Base-by-base conservation (phyloP, 768 basidiomycete species). In the Termitomyces sp. region DNA sequence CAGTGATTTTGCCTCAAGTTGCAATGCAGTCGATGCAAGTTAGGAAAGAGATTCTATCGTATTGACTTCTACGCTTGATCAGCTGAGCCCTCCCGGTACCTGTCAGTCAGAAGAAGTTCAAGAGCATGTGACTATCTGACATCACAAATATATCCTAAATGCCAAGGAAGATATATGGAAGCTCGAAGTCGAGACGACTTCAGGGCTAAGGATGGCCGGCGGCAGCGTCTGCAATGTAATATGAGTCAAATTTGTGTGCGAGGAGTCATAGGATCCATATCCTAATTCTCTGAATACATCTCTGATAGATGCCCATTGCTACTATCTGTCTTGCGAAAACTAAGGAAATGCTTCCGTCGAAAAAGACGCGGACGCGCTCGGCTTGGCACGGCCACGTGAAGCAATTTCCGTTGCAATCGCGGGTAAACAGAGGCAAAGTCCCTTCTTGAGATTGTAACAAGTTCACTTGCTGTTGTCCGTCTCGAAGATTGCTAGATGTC, bases 321-420 rank as follows among this genome's bases (percentile, higher is more conserved):
- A 12, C 12, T 11, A 48, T 16, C 5, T 16, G 2, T 35, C 21
- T 35, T 23, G 9, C 3, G 34, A 34, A 14, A 12, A 35, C n/a
- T 21, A n/a, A 44, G 25, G 25, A 23, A 43, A 25, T 49, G 27
- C 21, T 23, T 35, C 32, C 5, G 5, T 34, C 12, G 23, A 25
- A 25, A 40, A 30, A 17, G 35, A 51, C 27, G 50, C 50, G 39
- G n/a, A 50, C 52, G 45, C 34, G 47, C 34, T 37, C 11, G 8
- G 27, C 55, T 56, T 41, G 46, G 55, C 47, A 25, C 23, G 17
- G 16, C 30, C 55, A 56, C 55, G 42, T 58, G 56, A 46, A 47
- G 19, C 12, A 25, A 57, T 50, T 49, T 57, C 59, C 59, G 59
- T 27, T 51, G 37, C 23, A 54, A 60, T 51, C 59, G 55, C 47